A percentile compares a stretch with the other conserved stretches of the same genome.
phyloP scores from a whole-genome alignment of 2,329 filamentous ascomycete species.

The Cytospora schulzeri region DNA sequence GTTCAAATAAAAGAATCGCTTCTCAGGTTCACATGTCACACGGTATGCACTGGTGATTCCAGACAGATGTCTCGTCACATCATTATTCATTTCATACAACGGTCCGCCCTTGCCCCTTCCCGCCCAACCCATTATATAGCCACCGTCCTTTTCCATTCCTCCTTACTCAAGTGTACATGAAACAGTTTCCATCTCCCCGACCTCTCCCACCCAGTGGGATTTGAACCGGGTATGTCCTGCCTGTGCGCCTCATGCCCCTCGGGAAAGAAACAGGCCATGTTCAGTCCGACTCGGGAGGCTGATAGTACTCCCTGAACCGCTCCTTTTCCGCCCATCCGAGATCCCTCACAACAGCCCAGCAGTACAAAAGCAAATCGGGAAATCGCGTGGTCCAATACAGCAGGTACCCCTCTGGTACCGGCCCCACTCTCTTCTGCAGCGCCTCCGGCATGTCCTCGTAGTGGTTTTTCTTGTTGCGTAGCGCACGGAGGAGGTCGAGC shows the following conservation, averaged over 20 bases:
- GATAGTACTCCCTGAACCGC: slow-evolving; percentile 74
- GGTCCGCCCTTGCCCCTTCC: background rate
- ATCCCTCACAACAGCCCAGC: slow-evolving; percentile 73
- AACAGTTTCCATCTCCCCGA: background rate
- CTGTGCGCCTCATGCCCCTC: background rate
- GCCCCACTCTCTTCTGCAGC: slow-evolving; percentile 70
- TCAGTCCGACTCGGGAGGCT: slow-evolving; percentile 41
- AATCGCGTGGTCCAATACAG: slow-evolving; percentile 82
- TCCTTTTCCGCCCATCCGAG: slow-evolving; percentile 64
- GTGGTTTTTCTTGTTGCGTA: slow-evolving; percentile 96
- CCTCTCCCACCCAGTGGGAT: background rate
- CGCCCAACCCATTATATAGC: background rate
- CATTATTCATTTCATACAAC: background rate
- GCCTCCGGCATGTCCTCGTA: slow-evolving; percentile 92
- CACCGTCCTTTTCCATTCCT: background rate
- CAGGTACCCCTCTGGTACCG: slow-evolving; percentile 78
- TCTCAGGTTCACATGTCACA: background rate
- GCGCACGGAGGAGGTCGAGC: slow-evolving; percentile 82
- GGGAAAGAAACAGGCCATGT: background rate
- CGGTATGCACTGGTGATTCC: too few relatives aligned
- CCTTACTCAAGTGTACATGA: background rate
- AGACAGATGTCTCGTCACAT: background rate
- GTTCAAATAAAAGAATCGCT: too few relatives aligned
- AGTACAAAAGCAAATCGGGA: slow-evolving; percentile 75
- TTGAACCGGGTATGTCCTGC: background rate